Base-by-base conservation (phyloP, 257 asterid species). In the Scutellaria galericulata region DNA sequence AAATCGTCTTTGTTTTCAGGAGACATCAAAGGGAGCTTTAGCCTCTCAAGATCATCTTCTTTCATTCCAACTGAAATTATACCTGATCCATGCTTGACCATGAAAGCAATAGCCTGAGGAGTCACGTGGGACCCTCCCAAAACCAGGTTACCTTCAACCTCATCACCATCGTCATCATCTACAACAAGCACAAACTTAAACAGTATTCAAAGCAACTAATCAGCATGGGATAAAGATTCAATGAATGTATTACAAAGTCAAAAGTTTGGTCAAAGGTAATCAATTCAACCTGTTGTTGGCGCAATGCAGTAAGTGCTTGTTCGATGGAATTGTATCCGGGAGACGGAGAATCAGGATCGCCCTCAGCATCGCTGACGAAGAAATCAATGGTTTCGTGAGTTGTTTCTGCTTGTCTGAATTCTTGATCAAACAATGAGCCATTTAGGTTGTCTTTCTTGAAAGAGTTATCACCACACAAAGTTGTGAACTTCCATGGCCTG, bases 361-460 rank as follows among this genome's bases (percentile, higher is more conserved):
- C 97, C 46, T 93, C 89, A 0, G 98, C 90, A 73, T 93, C 98
- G 66, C 98, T 90, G 5, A 87, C 95, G 58, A 90, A 93, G 89
- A 93, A 93, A 85, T 85, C 91, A 44, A 75, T 55, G 41, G 89
- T 86, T 75, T 88, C 96, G 5, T 82, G 90, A 24, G 91, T 86
- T n/a, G 86, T 87, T 63, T 87, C 92, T 35, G 89, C 95, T 73
- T 87, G 83, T 31, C 5, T 31, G 37, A 31, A 31, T 31, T 31
- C 5, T 31, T 31, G 37, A 41, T 60, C 73, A 31, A 75, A 62
- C 8, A 81, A 35, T 12, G 88, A 82, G 7, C 90, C 96, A 59
- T 78, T 78, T 48, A 68, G 55, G 59, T 72, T 83, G 14, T 77
- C 73, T 18, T 67, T 59, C n/a, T 68, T 39, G 54, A 68, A 44